Evolutionary conservation across 164 flowering plant species (phyloP), one percentile per base, ranked within the genome.

Genomic region (Aristolochia fimbriata): DNA sequence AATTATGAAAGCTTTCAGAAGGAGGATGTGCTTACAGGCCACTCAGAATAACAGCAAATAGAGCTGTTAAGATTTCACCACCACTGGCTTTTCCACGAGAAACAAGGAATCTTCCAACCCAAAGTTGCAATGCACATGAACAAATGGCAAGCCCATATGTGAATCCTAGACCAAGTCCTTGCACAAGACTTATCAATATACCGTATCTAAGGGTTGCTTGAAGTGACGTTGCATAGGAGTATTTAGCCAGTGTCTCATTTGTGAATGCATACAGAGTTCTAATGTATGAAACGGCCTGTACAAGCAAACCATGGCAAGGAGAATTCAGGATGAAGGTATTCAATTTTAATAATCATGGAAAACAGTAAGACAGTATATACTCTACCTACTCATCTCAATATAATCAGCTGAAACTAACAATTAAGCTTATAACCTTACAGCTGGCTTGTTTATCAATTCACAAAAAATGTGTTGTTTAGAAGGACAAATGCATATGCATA

Each of bases 131-230:
- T 48, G 99, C 96, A 76, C 99, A 93, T 55, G 99, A 93, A 77
- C 99, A 93, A 63, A 93, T 93, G 20, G 97, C 99, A 72, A 93
- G 96, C 45, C 99, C 99, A 79, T 93, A 93, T n/a, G 99, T 93
- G 72, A 93, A 93, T 64, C 99, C 99, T 74, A 93, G 97, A 15
- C 99, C 99, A 78, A 93, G 95, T 22, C 99, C 99, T 86, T 93
- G 99, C 66, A 93, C 99, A 63, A 93, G 95, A 73, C 99, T 90
- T 65, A 93, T 93, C 75, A 88, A 60, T 74, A 93, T 90, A 51
- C 99, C 99, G 74, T 88, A 90, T 81, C 97, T 82, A 51, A 93
- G 68, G 15, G 99, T 90, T 57, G 97, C 97, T 83, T 93, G 97
- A 30, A 93, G 86, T 21, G 99, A 90, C 64, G 94, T 86, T 45